phyloP scores from a whole-genome alignment of 2,329 filamentous ascomycete species.

The Aspergillus transmontanensis region DNA sequence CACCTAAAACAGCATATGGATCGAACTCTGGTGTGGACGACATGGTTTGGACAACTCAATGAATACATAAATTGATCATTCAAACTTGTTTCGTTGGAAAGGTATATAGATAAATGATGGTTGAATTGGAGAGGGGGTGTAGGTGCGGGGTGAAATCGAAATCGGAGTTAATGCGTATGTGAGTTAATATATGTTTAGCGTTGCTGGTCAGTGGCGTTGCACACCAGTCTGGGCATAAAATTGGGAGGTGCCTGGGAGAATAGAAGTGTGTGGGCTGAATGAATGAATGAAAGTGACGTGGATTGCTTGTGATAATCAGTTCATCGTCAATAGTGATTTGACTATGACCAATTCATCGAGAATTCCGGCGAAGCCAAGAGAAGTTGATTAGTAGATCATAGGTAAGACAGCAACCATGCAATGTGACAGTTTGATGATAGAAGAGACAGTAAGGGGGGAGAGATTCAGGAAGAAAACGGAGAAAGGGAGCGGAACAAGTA shows the following conservation, averaged over 20 bases:
- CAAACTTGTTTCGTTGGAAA: background rate
- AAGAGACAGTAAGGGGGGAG: background rate
- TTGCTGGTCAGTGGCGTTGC: background rate
- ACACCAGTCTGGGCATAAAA: background rate
- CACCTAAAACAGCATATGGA: slow-evolving; percentile 76
- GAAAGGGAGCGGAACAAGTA: background rate
- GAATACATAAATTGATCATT: slow-evolving; percentile 4
- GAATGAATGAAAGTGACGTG: slow-evolving; percentile 19
- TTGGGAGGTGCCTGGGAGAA: background rate
- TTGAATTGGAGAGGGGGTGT: slow-evolving; percentile 1
- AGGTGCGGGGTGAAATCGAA: background rate
- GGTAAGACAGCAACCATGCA: background rate
- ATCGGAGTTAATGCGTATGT: background rate
- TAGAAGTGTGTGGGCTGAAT: slow-evolving; percentile 1
- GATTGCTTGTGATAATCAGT: slow-evolving; percentile 24
- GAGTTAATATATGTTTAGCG: background rate
- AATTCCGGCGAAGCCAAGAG: slow-evolving; percentile 21
- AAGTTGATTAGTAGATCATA: slow-evolving; percentile 7
- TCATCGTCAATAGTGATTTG: slow-evolving; percentile 15
- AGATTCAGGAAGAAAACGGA: slow-evolving; percentile 1
- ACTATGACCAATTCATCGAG: slow-evolving; percentile 18
- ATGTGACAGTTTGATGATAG: background rate
- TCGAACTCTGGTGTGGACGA: slow-evolving; percentile 54
- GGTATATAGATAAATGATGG: background rate
- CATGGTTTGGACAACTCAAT: slow-evolving; percentile 23